Evolutionary conservation across 305 asterid genomes (phyloP).

Genomic region (Ilex paraguariensis): DNA sequence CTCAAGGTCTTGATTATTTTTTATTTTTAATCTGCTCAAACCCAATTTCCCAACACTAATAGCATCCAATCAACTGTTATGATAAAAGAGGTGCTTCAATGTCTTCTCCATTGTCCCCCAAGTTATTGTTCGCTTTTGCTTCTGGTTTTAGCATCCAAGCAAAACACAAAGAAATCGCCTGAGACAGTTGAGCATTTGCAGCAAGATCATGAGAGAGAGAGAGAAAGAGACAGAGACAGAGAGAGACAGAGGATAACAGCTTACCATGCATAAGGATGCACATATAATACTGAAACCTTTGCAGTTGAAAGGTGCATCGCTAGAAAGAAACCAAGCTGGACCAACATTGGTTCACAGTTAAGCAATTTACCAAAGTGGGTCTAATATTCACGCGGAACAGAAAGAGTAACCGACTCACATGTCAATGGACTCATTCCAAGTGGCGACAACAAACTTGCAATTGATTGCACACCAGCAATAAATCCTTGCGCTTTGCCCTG

Average conservation of each 20-base stretch:
- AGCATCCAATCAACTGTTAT: conserved; percentile 10
- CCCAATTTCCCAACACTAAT: no score
- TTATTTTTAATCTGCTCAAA: no score
- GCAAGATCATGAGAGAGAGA: background rate
- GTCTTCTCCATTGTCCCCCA: conserved; percentile 34
- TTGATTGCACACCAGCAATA: conserved; percentile 71
- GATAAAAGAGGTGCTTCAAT: conserved; percentile 66
- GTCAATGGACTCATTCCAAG: conserved; percentile 88
- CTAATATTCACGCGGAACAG: background rate
- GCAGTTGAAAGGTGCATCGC: conserved; percentile 77
- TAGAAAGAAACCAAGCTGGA: conserved; percentile 87
- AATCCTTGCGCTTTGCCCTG: conserved; percentile 96
- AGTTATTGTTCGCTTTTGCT: conserved; percentile 23
- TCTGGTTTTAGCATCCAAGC: conserved; percentile 56
- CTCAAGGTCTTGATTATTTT: no score
- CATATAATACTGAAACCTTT: conserved; percentile 86
- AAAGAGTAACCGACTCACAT: conserved; percentile 37
- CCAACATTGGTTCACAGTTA: conserved; percentile 15
- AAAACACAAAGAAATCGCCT: conserved; percentile 56
- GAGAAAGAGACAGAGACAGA: background rate
- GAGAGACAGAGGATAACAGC: background rate
- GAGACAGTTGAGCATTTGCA: conserved; percentile 7
- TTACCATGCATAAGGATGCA: conserved; percentile 83
- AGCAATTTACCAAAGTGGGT: conserved; percentile 1
- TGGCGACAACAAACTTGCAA: conserved; percentile 82